phyloP scores from a whole-genome alignment of 1,284 basidiomycete species.

The Exsudoporus floridanus region DNA sequence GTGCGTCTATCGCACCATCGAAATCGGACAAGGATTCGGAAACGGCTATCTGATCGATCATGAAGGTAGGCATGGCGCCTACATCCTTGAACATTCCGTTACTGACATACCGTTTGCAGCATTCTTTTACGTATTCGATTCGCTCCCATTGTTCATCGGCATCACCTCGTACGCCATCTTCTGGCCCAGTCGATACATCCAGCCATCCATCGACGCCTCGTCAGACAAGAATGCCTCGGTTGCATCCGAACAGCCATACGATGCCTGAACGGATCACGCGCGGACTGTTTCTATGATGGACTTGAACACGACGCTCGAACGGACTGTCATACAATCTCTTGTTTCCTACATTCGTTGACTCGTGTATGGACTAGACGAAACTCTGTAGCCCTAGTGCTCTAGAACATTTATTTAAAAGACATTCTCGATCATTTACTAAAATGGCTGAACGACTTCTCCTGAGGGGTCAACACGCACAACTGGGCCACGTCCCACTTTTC shows the following conservation, averaged over 20 bases:
- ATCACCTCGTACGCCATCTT: conserved; percentile 34
- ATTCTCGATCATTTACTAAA: too few relatives aligned
- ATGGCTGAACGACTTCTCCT: too few relatives aligned
- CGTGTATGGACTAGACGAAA: too few relatives aligned
- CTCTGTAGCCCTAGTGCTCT: too few relatives aligned
- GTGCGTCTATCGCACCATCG: conserved; percentile 42
- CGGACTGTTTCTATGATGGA: too few relatives aligned
- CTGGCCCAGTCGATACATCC: conserved; percentile 37
- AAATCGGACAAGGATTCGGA: conserved; percentile 40
- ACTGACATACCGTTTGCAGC: too few relatives aligned
- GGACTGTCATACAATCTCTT: too few relatives aligned
- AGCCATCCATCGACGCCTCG: not conserved
- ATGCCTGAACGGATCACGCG: not conserved
- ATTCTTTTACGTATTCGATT: conserved; percentile 41
- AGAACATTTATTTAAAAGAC: too few relatives aligned
- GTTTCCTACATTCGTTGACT: too few relatives aligned
- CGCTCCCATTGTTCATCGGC: conserved; percentile 41
- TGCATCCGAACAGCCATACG: not conserved
- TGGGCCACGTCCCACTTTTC: too few relatives aligned
- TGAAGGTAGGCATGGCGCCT: conserved; percentile 25
- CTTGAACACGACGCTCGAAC: too few relatives aligned
- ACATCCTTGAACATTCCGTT: not conserved
- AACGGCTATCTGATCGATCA: conserved; percentile 36
- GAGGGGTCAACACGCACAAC: too few relatives aligned
- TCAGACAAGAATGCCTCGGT: not conserved